These are phyloP conservation scores for Rhytidhysteron rufulum DNA, from an alignment of 2,329 filamentous ascomycete species.

Conservation along the genomic window DNA sequence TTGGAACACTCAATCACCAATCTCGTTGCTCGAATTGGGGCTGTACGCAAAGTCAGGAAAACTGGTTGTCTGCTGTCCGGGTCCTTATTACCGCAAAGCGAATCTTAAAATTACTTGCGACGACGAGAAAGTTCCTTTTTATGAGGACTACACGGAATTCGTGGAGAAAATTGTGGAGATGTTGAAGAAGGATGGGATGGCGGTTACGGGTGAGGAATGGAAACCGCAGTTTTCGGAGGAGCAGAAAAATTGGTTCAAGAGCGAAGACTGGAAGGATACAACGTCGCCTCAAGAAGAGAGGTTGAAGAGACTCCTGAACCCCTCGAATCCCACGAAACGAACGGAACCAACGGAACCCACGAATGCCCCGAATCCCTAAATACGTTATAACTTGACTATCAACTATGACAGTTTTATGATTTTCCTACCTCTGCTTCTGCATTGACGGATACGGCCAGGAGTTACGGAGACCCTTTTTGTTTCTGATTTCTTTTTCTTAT, in stretches of 20 bases:
- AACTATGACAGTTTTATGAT: too few species aligned
- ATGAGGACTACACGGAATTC: constrained; percentile 43
- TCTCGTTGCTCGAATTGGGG: constrained; percentile 60
- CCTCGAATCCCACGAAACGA: too few species aligned
- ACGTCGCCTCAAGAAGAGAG: too few species aligned
- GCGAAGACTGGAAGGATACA: background rate
- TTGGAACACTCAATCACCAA: constrained; percentile 49
- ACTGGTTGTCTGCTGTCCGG: constrained; percentile 52
- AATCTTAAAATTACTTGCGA: constrained; percentile 59
- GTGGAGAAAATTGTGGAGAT: constrained; percentile 29
- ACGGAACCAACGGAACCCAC: too few species aligned
- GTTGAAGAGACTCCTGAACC: too few species aligned
- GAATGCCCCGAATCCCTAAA: too few species aligned
- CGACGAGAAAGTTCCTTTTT: constrained; percentile 44
- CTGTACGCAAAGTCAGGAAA: constrained; percentile 46
- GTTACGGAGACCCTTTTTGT: too few species aligned
- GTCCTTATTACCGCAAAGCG: constrained; percentile 55
- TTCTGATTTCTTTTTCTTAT: too few species aligned
- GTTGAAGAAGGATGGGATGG: constrained; percentile 26
- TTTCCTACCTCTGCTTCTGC: too few species aligned
- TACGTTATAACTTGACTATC: too few species aligned
- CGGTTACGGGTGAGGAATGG: constrained; percentile 1
- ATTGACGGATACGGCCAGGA: too few species aligned
- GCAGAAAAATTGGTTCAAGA: background rate
- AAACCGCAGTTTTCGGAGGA: background rate